These are phyloP conservation scores for Ustilago sp. DNA, from an alignment of 1,284 basidiomycete genomes.

Conservation along the genomic window DNA sequence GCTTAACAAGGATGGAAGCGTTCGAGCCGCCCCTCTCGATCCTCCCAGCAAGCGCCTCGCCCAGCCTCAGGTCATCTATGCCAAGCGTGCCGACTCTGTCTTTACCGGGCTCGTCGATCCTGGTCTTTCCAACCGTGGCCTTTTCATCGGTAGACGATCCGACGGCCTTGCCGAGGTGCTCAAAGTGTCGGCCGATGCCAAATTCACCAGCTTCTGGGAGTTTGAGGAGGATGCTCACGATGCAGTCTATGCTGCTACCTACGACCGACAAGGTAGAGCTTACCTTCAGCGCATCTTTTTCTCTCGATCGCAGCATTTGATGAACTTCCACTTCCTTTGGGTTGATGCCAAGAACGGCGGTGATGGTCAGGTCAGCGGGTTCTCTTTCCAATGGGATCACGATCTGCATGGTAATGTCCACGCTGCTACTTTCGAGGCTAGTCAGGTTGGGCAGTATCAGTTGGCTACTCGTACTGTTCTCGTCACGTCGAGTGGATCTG, in stretches of 20 bases:
- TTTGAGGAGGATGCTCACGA: constrained; percentile 67
- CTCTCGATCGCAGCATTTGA: constrained; percentile 62
- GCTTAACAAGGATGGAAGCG: constrained; percentile 58
- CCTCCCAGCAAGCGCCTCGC: constrained; percentile 43
- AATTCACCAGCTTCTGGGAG: constrained; percentile 57
- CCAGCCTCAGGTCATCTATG: constrained; percentile 47
- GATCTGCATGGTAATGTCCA: constrained; percentile 78
- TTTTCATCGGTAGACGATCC: constrained; percentile 55
- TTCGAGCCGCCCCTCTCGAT: constrained; percentile 55
- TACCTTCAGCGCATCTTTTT: constrained; percentile 80
- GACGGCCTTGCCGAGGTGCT: constrained; percentile 58
- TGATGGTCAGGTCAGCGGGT: constrained; percentile 76
- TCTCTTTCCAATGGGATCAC: constrained; percentile 80
- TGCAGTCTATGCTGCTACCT: constrained; percentile 72
- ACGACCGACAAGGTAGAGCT: constrained; percentile 75
- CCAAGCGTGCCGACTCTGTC: constrained; percentile 37
- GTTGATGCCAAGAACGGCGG: constrained; percentile 73
- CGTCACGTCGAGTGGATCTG: constrained; percentile 80
- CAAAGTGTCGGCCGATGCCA: constrained; percentile 48
- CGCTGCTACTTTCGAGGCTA: constrained; percentile 72
- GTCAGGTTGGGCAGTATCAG: constrained; percentile 71
- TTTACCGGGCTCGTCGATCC: constrained; percentile 55
- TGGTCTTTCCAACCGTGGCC: constrained; percentile 58
- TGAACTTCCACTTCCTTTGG: constrained; percentile 75
- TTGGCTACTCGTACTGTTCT: constrained; percentile 75